Percentiles rank a stretch among this genome's conserved stretches.
phyloP scores from a whole-genome alignment of 441 rosid species.

The Omphalea diandra region DNA sequence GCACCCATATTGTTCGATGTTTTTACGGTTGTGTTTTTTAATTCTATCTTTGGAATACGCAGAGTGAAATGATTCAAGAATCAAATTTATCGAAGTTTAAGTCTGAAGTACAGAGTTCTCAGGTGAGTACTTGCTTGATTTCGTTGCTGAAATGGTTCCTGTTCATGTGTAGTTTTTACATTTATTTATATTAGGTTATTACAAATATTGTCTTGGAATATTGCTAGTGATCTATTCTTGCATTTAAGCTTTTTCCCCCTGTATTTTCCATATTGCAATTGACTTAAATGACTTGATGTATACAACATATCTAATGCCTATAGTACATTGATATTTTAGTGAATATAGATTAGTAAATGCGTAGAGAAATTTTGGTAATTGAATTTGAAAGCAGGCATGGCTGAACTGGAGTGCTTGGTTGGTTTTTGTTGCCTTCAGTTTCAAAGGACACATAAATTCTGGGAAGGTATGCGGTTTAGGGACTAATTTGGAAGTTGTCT shows the following conservation, averaged over 20 bases:
- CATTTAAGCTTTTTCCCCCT: background rate
- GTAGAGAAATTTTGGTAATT: background rate
- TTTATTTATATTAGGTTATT: background rate
- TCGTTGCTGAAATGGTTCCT: background rate
- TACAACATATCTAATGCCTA: too few species aligned
- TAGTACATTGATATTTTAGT: too few species aligned
- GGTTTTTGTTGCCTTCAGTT: too few species aligned
- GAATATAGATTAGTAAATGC: background rate
- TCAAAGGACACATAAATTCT: background rate
- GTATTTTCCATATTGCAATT: too few species aligned
- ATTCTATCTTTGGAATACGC: too few species aligned
- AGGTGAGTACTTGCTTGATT: conserved; percentile 48
- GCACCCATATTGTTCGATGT: background rate
- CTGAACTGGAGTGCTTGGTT: too few species aligned
- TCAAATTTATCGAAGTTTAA: conserved; percentile 78
- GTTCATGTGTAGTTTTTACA: background rate
- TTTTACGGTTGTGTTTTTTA: background rate
- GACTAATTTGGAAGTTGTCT: background rate
- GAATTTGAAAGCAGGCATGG: background rate
- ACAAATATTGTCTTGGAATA: background rate
- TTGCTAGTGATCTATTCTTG: background rate
- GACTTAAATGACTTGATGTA: too few species aligned
- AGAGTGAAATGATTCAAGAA: conserved; percentile 79
- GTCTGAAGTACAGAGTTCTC: conserved; percentile 80
- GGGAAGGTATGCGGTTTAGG: background rate